These are phyloP conservation scores for Cymbidium sinense DNA, from an alignment of 106 monocot genomes.

Conservation along the genomic window DNA sequence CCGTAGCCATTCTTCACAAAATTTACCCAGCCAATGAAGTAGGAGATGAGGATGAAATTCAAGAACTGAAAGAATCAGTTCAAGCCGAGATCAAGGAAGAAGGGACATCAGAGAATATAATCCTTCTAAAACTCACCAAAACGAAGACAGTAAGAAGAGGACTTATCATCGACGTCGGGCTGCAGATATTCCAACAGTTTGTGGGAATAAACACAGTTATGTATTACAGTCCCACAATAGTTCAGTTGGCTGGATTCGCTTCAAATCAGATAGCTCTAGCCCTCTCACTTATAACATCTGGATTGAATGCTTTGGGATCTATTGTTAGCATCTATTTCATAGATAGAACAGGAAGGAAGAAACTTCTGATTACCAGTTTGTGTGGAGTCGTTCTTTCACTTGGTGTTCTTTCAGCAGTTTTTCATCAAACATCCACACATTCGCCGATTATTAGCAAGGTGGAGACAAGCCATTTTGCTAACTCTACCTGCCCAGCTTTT, in stretches of 20 bases:
- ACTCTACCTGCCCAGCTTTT: constrained; percentile 72
- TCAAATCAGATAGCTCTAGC: constrained; percentile 76
- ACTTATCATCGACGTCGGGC: constrained; percentile 63
- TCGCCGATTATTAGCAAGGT: constrained; percentile 36
- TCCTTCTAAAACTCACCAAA: no score
- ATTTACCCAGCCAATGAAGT: no score
- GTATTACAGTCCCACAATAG: no score
- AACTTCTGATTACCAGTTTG: no score
- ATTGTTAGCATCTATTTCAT: no score
- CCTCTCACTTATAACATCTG: constrained; percentile 69
- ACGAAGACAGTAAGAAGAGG: constrained; percentile 65
- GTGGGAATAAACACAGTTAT: no score
- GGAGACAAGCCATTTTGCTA: constrained; percentile 43
- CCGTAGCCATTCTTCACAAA: no score
- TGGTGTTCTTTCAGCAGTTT: no score
- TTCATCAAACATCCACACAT: constrained; percentile 38
- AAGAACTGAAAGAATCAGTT: constrained; percentile 55
- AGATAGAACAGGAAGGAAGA: no score
- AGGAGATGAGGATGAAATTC: no score
- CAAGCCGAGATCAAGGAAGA: constrained; percentile 42
- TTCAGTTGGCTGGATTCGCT: constrained; percentile 80
- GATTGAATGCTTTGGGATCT: constrained; percentile 67
- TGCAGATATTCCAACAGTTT: constrained; percentile 82
- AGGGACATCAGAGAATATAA: constrained; percentile 44
- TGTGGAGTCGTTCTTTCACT: no score